A percentile compares a stretch with the other conserved stretches of the same genome.
Evolutionary conservation across 768 basidiomycete species (phyloP).

Genomic region (Trametes villosa): DNA sequence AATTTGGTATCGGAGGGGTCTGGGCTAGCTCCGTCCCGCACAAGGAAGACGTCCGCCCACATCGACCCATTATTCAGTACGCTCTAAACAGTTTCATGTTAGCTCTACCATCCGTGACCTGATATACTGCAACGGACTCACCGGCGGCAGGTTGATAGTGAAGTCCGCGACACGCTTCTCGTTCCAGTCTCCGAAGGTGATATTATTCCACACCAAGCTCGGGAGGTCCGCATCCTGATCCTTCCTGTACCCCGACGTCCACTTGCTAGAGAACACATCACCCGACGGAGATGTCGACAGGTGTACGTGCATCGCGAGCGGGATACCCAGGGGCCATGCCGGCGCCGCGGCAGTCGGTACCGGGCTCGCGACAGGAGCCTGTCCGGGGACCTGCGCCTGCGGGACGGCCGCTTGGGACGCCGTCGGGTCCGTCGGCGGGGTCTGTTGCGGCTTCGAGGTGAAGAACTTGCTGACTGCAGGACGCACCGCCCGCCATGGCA

Average conservation of each 20-base stretch:
- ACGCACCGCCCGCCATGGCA: slow-evolving; percentile 3
- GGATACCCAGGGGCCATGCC: slow-evolving; percentile 64
- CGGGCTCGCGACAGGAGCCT: slow-evolving; percentile 33
- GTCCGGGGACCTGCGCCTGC: slow-evolving; percentile 14
- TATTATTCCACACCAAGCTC: slow-evolving; percentile 75
- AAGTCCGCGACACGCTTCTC: slow-evolving; percentile 60
- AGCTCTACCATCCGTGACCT: not conserved
- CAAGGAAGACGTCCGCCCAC: slow-evolving; percentile 83
- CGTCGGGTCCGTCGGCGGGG: slow-evolving; percentile 10
- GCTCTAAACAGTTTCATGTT: slow-evolving; percentile 44
- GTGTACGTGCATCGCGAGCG: slow-evolving; percentile 73
- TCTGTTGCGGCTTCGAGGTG: slow-evolving; percentile 36
- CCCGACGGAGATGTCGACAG: slow-evolving; percentile 68
- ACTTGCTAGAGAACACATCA: slow-evolving; percentile 60
- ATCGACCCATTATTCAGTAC: slow-evolving; percentile 80
- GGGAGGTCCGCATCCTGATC: slow-evolving; percentile 61
- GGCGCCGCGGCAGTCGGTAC: slow-evolving; percentile 58
- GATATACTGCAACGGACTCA: slow-evolving; percentile 37
- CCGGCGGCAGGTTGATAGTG: slow-evolving; percentile 70
- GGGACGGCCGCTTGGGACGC: slow-evolving; percentile 17
- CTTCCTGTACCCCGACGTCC: slow-evolving; percentile 53
- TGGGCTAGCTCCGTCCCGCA: slow-evolving; percentile 65
- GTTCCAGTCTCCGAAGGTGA: slow-evolving; percentile 78
- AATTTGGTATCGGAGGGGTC: slow-evolving; percentile 62
- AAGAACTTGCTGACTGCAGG: slow-evolving; percentile 51